phyloP scores from a whole-genome alignment of 257 asterid species.

The Rhazya stricta region DNA sequence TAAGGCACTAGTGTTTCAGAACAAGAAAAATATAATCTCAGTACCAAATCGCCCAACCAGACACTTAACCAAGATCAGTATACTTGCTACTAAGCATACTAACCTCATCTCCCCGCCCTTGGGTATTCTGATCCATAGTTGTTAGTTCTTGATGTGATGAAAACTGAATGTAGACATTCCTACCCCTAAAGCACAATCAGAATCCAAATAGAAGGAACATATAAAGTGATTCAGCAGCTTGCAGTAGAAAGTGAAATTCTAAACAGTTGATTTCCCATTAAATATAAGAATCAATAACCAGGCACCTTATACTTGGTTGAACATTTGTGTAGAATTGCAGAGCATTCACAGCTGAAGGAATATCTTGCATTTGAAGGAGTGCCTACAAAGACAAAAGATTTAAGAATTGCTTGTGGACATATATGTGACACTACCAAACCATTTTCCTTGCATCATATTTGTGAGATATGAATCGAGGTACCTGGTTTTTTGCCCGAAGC shows the following conservation, averaged over 20 bases:
- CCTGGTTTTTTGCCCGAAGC: conserved; percentile 99
- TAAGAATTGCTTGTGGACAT: not conserved
- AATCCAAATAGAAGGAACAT: conserved; percentile 2
- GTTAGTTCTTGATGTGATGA: conserved; percentile 98
- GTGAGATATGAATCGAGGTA: conserved; percentile 20
- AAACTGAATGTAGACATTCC: conserved; percentile 91
- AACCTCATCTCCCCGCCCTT: conserved; percentile 97
- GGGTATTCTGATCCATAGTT: conserved; percentile 83
- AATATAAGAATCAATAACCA: not conserved
- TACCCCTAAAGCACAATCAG: conserved; percentile 54
- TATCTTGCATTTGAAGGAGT: conserved; percentile 96
- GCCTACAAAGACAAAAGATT: conserved; percentile 48
- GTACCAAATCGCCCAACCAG: not conserved
- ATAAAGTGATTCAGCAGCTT: conserved; percentile 6
- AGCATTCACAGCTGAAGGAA: conserved; percentile 81
- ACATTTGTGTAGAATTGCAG: conserved; percentile 76
- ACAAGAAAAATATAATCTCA: not conserved
- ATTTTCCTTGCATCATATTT: conserved; percentile 15
- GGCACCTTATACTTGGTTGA: conserved; percentile 88
- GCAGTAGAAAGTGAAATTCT: not conserved
- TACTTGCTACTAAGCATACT: conserved; percentile 15
- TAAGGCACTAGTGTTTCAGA: not conserved
- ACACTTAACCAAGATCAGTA: not conserved
- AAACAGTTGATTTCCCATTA: not conserved
- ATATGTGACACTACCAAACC: not conserved